Base-by-base conservation (phyloP, 2,329 filamentous ascomycete genomes). In the Penicillium sp. region DNA sequence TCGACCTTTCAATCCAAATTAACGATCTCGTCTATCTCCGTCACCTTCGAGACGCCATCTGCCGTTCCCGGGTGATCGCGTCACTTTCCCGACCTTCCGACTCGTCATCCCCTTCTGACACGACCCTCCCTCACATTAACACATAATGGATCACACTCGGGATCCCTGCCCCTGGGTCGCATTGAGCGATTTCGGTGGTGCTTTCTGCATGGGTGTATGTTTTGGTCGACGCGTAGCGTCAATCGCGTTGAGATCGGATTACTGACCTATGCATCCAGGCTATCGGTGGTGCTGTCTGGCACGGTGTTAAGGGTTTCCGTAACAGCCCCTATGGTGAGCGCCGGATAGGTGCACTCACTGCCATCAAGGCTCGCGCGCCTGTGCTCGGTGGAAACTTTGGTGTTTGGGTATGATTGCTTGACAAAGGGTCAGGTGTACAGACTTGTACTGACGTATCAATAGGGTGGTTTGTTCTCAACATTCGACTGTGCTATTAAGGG, bases 401-500 rank as follows among this genome's bases (percentile, higher is more conserved):
- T 69, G 91, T 96, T 56, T 98, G 95, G 93, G 39, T 42, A 42
- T 42, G 39, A 21, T 21, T 21, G 19, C 19, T 13, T 22, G 2
- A 22, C 39, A 21, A 42, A 13, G n/a, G 19, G 1, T 13, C n/a
- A 22, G 39, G 39, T 22, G 19, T 42, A 2, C 19, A 22, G 13
- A 7, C 19, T 42, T 14, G 11, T 42, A 42, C 39, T 42, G 16
- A 42, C 39, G 5, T 4, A 21, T 22, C 19, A 13, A 22, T 13
- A 42, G 39, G 93, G 95, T 73, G 95, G 95, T 65, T 81, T 98
- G 56, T 98, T 98, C 83, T 91, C 88, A 68, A 96, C 91, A 60
- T 98, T 93, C 72, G 95, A 99, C 80, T 99, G 95, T 81, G 90
- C 93, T 22, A 90, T 97, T 61, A 99, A 98, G 83, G 93, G 93